A percentile compares a stretch with the other conserved stretches of the same genome.
Conservation (phyloP, 345 rosid species). For the Mangifera indica region DNA sequence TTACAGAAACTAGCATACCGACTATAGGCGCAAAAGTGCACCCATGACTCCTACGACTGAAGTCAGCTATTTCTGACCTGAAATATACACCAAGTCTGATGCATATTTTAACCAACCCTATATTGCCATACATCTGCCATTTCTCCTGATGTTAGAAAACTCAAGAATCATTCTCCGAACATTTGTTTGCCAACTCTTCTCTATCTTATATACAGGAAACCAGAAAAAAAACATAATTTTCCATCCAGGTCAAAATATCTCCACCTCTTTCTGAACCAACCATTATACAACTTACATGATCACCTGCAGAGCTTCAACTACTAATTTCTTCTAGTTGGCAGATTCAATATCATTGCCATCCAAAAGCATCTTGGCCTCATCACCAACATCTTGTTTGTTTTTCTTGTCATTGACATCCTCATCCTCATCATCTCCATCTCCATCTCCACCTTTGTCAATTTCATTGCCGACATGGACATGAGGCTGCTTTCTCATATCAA, state of each 20-base stretch:
- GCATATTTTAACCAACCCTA: slow-evolving; percentile 1
- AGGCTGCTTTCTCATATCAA: slow-evolving; percentile 4
- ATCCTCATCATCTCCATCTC: neutral
- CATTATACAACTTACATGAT: neutral
- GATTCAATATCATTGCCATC: neutral
- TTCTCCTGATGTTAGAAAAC: slow-evolving; percentile 4
- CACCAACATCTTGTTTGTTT: neutral
- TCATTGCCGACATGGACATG: slow-evolving; percentile 6
- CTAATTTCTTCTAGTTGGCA: neutral
- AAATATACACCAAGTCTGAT: neutral
- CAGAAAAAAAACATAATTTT: neutral
- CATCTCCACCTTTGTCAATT: neutral
- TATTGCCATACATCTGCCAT: slow-evolving; percentile 15
- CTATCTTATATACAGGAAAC: too few species aligned
- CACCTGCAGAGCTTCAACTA: neutral
- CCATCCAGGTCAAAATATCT: slow-evolving; percentile 9
- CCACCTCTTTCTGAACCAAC: neutral
- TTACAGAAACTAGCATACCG: neutral
- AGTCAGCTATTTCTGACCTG: slow-evolving; percentile 5
- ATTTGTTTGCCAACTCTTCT: too few species aligned
- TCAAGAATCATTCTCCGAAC: neutral
- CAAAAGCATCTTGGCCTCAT: neutral
- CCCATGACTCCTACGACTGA: neutral
- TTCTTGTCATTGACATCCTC: neutral
- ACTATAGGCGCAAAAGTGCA: neutral